phyloP scores from a whole-genome alignment of 352 stramenopile species.

The Discostella stelligera region DNA sequence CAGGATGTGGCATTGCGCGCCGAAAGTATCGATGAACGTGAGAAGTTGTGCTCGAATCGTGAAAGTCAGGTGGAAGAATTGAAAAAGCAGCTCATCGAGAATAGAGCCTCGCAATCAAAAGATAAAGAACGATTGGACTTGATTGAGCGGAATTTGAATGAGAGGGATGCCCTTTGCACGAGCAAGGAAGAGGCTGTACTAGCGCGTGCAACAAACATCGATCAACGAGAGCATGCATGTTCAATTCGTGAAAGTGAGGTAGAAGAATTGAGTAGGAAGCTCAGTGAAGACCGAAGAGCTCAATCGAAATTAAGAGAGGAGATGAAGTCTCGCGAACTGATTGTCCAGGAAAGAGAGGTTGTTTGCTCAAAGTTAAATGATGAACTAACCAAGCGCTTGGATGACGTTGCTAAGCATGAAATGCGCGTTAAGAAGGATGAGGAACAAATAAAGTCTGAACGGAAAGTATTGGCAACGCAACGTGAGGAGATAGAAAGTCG shows the following conservation, averaged over 20 bases:
- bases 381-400: constrained; percentile 9
- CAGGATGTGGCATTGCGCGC: constrained; percentile 6
- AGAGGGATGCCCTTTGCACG: constrained; percentile 16
- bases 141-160: constrained; percentile 1
- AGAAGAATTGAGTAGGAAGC: constrained; percentile 2
- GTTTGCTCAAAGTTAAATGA: constrained; percentile 31
- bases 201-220: background rate
- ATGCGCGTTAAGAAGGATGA: constrained; percentile 17
- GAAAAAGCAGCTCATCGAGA: constrained; percentile 11
- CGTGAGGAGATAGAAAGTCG: constrained; percentile 18
- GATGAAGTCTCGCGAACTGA: constrained; percentile 21
- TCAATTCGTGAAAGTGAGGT: background rate
- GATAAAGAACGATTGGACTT: constrained; percentile 18
- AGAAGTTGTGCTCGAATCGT: constrained; percentile 13
- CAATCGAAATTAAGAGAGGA: constrained; percentile 20
- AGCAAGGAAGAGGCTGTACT: constrained; percentile 14
- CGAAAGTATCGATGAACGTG: constrained; percentile 12
- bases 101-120: constrained; percentile 2
- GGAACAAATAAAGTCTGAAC: constrained; percentile 27
- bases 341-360: constrained; percentile 20
- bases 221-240: constrained; percentile 1
- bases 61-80: constrained; percentile 15
- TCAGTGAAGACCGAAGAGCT: background rate
- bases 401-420: constrained; percentile 29
- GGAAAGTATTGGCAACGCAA: constrained; percentile 8